phyloP scores from a whole-genome alignment of 345 rosid genomes.

The Eutrema yunnanense region DNA sequence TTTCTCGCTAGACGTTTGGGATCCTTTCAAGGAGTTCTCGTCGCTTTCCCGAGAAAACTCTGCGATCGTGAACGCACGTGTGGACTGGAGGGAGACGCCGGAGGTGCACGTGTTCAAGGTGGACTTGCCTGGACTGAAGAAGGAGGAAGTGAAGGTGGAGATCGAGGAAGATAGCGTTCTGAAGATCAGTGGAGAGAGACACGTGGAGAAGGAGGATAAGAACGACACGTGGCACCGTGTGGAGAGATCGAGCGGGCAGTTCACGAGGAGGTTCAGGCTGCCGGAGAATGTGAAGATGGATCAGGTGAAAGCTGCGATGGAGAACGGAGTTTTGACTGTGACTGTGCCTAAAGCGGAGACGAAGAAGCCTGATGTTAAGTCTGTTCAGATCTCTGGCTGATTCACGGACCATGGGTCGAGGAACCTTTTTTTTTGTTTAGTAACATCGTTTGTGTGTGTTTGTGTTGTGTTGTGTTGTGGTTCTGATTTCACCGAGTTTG shows the following conservation, averaged over 20 bases:
- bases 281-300: constrained; percentile 36
- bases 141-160: constrained; percentile 41
- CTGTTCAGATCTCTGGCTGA: constrained; percentile 46
- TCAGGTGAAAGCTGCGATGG: constrained; percentile 47
- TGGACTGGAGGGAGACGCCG: constrained; percentile 31
- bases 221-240: constrained; percentile 30
- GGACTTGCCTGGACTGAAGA: constrained; percentile 30
- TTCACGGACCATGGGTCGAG: no score
- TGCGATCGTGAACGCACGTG: constrained; percentile 24
- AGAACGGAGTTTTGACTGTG: constrained; percentile 50
- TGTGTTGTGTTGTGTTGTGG: not conserved
- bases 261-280: constrained; percentile 29
- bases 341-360: constrained; percentile 41
- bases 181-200: constrained; percentile 34
- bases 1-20: constrained; percentile 22
- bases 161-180: constrained; percentile 31
- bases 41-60: constrained; percentile 11
- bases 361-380: constrained; percentile 32
- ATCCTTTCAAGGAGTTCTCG: constrained; percentile 16
- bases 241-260: constrained; percentile 26
- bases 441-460: no score
- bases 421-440: no score
- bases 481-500: not conserved
- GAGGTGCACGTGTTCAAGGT: constrained; percentile 35
- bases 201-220: constrained; percentile 34